phyloP scores from a whole-genome alignment of 108 stramenopile genomes.

The Pelagomonas calceolata region DNA sequence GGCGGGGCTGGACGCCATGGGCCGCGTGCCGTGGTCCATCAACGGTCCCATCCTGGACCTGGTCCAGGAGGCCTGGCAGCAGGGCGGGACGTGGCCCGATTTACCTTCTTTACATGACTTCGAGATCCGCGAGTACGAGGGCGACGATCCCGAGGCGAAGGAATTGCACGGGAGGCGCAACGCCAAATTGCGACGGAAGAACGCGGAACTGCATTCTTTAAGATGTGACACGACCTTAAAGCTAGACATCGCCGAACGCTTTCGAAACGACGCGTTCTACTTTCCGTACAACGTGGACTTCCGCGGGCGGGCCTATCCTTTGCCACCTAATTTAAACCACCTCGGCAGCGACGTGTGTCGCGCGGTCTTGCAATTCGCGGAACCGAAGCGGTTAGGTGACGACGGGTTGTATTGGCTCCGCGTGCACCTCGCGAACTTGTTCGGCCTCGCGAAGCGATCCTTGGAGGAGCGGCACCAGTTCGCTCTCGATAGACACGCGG shows the following conservation, averaged over 20 bases:
- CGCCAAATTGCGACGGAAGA: conserved; percentile 53
- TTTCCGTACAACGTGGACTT: conserved; percentile 99
- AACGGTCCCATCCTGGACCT: conserved; percentile 63
- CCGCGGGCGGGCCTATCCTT: conserved; percentile 91
- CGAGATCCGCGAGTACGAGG: neutral
- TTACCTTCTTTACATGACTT: conserved; percentile 42
- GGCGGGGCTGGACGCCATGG: conserved; percentile 73
- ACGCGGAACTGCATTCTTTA: conserved; percentile 52
- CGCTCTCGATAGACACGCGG: conserved; percentile 72
- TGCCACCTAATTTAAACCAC: conserved; percentile 94
- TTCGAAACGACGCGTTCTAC: conserved; percentile 72
- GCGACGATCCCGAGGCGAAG: conserved; percentile 17
- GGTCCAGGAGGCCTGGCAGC: conserved; percentile 57
- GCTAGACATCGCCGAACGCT: conserved; percentile 68
- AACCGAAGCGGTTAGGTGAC: conserved; percentile 73
- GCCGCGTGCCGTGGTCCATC: conserved; percentile 69
- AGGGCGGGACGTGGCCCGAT: conserved; percentile 58
- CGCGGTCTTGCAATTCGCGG: conserved; percentile 79
- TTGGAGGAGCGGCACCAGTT: conserved; percentile 86
- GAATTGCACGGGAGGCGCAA: neutral
- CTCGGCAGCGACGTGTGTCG: conserved; percentile 91
- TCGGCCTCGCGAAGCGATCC: conserved; percentile 59
- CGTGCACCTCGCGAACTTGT: conserved; percentile 93
- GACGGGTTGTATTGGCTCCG: conserved; percentile 88
- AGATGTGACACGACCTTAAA: conserved; percentile 75